Evolutionary conservation across 2,329 filamentous ascomycete species (phyloP).

Genomic region (Phialemonium atrogriseum): DNA sequence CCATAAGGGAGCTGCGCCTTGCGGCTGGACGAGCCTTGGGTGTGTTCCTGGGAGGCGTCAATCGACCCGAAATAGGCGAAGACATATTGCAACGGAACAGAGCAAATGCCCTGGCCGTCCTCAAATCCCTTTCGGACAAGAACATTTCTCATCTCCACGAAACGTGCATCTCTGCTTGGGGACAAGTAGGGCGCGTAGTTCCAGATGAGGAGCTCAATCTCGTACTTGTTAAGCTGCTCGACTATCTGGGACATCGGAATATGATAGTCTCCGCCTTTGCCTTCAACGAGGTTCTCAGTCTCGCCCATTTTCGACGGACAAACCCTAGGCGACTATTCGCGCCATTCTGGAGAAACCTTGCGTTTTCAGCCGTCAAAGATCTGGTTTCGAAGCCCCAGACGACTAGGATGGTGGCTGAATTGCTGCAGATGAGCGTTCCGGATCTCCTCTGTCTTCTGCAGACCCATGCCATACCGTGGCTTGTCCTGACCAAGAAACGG

Average conservation of each 20-base stretch:
- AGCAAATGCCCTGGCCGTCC: constrained; percentile 58
- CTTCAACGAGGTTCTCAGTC: constrained; percentile 69
- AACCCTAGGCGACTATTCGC: constrained; percentile 64
- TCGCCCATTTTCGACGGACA: constrained; percentile 57
- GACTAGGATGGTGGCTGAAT: constrained; percentile 68
- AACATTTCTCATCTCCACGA: constrained; percentile 64
- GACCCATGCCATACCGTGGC: constrained; percentile 72
- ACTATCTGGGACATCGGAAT: constrained; percentile 80
- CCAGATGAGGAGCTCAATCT: constrained; percentile 80
- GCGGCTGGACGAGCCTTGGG: constrained; percentile 55
- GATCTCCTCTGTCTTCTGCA: constrained; percentile 72
- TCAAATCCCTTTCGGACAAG: constrained; percentile 65
- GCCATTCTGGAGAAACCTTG: constrained; percentile 83
- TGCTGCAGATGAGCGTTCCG: constrained; percentile 67
- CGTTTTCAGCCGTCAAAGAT: constrained; percentile 75
- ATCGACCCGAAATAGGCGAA: constrained; percentile 18
- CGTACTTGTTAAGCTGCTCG: constrained; percentile 72
- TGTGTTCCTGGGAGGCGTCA: constrained; percentile 45
- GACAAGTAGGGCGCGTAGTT: constrained; percentile 70
- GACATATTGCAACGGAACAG: constrained; percentile 55
- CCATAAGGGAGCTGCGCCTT: constrained; percentile 74
- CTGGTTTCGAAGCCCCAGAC: constrained; percentile 74
- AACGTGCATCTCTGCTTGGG: constrained; percentile 77
- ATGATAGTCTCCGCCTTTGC: constrained; percentile 71
- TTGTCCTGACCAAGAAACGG: constrained; percentile 69